These are phyloP conservation scores for Austropuccinia psidii DNA, from an alignment of 1,284 basidiomycete species.

Conservation along the genomic window DNA sequence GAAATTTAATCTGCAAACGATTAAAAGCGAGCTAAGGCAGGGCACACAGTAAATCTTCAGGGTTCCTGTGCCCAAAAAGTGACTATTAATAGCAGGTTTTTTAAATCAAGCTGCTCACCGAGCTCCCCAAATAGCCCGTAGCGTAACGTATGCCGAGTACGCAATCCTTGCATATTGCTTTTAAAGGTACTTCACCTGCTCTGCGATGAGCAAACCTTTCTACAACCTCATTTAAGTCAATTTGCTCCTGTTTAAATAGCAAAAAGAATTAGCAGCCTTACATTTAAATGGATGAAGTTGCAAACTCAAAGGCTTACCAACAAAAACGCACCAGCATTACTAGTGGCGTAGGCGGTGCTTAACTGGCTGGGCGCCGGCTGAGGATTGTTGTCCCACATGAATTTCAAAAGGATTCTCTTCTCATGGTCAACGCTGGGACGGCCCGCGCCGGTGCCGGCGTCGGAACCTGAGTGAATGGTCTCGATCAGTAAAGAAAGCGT, in stretches of 20 bases:
- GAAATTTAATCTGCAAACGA: constrained; percentile 26
- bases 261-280: too few species aligned
- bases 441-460: neutral
- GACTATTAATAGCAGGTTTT: too few species aligned
- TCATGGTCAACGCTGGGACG: neutral
- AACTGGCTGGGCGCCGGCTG: neutral
- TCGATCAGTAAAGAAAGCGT: constrained; percentile 4
- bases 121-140: neutral
- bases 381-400: constrained; percentile 20
- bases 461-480: neutral
- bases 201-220: constrained; percentile 4
- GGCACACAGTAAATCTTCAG: too few species aligned
- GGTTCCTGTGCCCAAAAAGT: too few species aligned
- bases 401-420: constrained; percentile 2
- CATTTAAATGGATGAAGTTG: neutral
- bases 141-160: constrained; percentile 24
- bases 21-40: constrained; percentile 12
- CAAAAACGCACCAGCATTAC: neutral
- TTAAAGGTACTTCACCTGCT: constrained; percentile 15
- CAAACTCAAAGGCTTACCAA: neutral
- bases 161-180: constrained; percentile 26
- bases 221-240: constrained; percentile 23
- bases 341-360: neutral
- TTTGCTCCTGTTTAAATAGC: neutral
- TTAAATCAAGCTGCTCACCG: neutral